phyloP scores from a whole-genome alignment of 495 filamentous ascomycete genomes.

The Melanomma pulvis-pyrius region DNA sequence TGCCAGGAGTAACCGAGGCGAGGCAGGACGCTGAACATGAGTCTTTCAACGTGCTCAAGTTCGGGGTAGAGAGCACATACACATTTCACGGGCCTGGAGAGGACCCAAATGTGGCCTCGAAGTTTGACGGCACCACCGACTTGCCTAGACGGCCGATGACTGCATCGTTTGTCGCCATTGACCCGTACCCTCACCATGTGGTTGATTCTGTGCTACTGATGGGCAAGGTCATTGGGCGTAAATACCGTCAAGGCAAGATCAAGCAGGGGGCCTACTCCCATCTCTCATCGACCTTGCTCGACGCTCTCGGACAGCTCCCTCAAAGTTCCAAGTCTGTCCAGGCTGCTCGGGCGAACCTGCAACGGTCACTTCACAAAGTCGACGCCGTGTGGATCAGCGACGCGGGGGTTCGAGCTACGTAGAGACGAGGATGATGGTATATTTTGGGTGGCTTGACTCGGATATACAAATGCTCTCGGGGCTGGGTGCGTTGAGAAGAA shows the following conservation, averaged over 20 bases:
- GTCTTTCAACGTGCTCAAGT: slow-evolving; percentile 5
- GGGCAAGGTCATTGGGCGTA: not conserved
- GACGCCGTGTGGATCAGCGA: too few relatives aligned
- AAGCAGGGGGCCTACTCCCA: not conserved
- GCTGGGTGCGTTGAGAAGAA: too few relatives aligned
- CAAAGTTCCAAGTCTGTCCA: not conserved
- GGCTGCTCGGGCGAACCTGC: not conserved
- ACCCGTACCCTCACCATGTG: slow-evolving; percentile 1
- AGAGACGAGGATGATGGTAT: too few relatives aligned
- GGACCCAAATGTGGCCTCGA: not conserved
- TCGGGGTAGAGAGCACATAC: not conserved
- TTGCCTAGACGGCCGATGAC: not conserved
- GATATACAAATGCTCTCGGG: too few relatives aligned
- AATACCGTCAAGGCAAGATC: not conserved
- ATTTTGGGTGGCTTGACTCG: too few relatives aligned
- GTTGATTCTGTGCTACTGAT: slow-evolving; percentile 3
- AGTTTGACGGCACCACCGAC: not conserved
- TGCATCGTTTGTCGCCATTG: not conserved
- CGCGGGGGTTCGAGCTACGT: too few relatives aligned
- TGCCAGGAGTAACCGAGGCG: not conserved
- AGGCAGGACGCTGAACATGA: not conserved
- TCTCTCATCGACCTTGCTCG: not conserved
- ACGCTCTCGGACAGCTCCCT: not conserved
- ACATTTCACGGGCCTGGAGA: not conserved
- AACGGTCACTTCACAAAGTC: not conserved